These are phyloP conservation scores for Fagopyrum esculentum DNA, from an alignment of 148 eudicot species.

Conservation along the genomic window DNA sequence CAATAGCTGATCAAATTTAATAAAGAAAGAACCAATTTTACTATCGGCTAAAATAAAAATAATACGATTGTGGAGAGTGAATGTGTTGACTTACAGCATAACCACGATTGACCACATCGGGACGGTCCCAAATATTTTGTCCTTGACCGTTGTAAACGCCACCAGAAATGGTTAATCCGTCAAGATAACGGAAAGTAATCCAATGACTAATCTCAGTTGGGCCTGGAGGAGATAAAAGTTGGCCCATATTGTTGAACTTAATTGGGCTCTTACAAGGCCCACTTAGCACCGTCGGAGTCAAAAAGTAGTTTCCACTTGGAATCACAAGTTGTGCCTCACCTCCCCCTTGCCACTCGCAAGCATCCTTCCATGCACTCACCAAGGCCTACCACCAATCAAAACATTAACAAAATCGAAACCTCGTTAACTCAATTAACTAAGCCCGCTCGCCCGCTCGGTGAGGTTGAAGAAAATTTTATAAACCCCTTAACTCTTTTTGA, in stretches of 20 bases:
- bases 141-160: slow-evolving; percentile 53
- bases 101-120: slow-evolving; percentile 18
- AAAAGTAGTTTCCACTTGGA: slow-evolving; percentile 31
- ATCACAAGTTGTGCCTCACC: slow-evolving; percentile 23
- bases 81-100: slow-evolving; percentile 27
- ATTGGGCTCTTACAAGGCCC: slow-evolving; percentile 48
- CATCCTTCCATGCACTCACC: slow-evolving; percentile 44
- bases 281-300: slow-evolving; percentile 21
- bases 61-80: background rate
- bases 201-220: slow-evolving; percentile 22
- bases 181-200: slow-evolving; percentile 35
- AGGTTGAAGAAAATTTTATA: too few species aligned
- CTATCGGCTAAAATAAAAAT: too few species aligned
- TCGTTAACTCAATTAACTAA: background rate
- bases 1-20: slow-evolving; percentile 29
- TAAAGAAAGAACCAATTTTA: background rate
- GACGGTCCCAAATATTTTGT: slow-evolving; percentile 23
- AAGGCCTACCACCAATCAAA: slow-evolving; percentile 34
- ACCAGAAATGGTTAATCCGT: slow-evolving; percentile 32
- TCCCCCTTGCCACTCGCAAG: slow-evolving; percentile 37
- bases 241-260: slow-evolving; percentile 28
- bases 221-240: slow-evolving; percentile 29
- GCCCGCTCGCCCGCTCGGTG: too few species aligned
- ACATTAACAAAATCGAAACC: background rate
- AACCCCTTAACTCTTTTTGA: too few species aligned